Conservation (phyloP, 495 filamentous ascomycete species). For the Aspergillus taichungensis region DNA sequence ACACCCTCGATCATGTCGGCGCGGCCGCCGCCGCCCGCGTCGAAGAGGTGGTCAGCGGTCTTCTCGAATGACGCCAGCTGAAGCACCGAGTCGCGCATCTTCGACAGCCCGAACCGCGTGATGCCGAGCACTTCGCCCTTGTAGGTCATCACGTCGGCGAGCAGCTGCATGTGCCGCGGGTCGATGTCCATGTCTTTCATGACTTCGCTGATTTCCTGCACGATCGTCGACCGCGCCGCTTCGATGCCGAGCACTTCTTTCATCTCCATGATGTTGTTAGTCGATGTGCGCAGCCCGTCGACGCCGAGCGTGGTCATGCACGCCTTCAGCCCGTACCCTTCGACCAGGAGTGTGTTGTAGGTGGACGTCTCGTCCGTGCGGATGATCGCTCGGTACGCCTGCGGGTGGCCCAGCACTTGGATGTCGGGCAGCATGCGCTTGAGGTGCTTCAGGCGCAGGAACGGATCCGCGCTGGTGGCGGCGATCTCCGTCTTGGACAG, state of each 20-base stretch:
- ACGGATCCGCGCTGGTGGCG: slow-evolving; percentile 53
- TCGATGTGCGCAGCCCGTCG: slow-evolving; percentile 57
- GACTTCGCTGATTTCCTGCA: slow-evolving; percentile 67
- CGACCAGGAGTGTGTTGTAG: slow-evolving; percentile 67
- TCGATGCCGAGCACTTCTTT: slow-evolving; percentile 94
- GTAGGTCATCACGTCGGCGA: slow-evolving; percentile 99
- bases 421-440: slow-evolving; percentile 74
- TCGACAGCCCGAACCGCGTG: slow-evolving; percentile 89
- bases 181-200: slow-evolving; percentile 95
- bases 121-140: slow-evolving; percentile 97
- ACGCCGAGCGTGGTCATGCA: slow-evolving; percentile 93
- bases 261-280: slow-evolving; percentile 89
- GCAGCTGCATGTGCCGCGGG: slow-evolving; percentile 94
- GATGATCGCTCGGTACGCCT: slow-evolving; percentile 81
- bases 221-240: slow-evolving; percentile 78
- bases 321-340: slow-evolving; percentile 80
- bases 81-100: slow-evolving; percentile 92
- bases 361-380: slow-evolving; percentile 58
- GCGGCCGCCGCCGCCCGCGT: slow-evolving; percentile 85
- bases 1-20: slow-evolving; percentile 85
- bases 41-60: slow-evolving; percentile 95
- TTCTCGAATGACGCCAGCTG: slow-evolving; percentile 98
- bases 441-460: slow-evolving; percentile 72
- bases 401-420: slow-evolving; percentile 77
- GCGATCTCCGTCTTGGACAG: slow-evolving; percentile 49